These are phyloP conservation scores for Apiotrichum akiyoshidainum DNA, from an alignment of 1,284 basidiomycete species.

Conservation along the genomic window DNA sequence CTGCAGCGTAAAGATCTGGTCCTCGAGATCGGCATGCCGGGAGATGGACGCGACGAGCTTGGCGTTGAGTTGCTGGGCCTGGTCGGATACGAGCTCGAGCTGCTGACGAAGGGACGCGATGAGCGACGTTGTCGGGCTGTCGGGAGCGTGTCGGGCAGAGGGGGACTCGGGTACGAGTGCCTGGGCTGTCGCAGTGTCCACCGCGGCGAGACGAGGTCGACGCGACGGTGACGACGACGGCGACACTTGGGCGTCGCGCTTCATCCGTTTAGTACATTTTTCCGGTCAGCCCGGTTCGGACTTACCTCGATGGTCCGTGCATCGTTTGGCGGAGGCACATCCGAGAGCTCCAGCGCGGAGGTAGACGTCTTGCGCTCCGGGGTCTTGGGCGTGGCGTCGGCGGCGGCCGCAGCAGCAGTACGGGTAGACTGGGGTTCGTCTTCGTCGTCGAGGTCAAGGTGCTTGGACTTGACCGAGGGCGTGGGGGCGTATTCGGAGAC, in stretches of 20 bases:
- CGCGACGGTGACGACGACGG: not conserved
- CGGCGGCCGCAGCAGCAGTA: not conserved
- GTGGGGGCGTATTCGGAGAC: not conserved
- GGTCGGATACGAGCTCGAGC: constrained; percentile 78
- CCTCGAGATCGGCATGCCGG: constrained; percentile 87
- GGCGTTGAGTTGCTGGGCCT: constrained; percentile 82
- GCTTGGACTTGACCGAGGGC: too few species aligned
- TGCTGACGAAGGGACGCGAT: constrained; percentile 75
- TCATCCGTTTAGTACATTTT: too few species aligned
- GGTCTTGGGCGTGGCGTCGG: not conserved
- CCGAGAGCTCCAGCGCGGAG: not conserved
- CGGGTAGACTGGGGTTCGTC: too few species aligned
- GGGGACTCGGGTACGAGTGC: constrained; percentile 4
- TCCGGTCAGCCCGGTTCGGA: not conserved
- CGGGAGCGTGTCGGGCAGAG: constrained; percentile 37
- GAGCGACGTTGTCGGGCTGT: constrained; percentile 53
- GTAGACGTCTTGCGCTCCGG: not conserved
- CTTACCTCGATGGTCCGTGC: constrained; percentile 3
- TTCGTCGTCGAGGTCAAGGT: too few species aligned
- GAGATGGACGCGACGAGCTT: constrained; percentile 92
- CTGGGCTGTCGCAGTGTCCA: not conserved
- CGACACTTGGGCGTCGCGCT: too few species aligned
- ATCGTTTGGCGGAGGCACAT: not conserved
- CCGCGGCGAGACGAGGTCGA: not conserved
- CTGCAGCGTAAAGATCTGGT: constrained; percentile 67